A percentile compares a stretch with the other conserved stretches of the same genome.
phyloP scores from a whole-genome alignment of 768 basidiomycete species.

The Trametes sanguinea region DNA sequence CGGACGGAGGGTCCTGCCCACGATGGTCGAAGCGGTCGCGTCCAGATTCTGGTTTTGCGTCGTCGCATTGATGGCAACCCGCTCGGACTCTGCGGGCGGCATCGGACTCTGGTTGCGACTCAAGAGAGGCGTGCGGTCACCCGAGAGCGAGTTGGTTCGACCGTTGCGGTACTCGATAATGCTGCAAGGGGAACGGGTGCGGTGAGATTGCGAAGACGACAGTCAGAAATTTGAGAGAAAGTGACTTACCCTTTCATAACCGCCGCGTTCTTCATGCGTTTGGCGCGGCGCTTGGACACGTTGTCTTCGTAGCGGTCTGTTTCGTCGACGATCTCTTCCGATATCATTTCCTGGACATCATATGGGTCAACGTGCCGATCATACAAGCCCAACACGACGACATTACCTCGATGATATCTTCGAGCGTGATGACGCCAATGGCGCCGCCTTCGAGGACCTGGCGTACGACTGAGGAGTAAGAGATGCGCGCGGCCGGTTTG shows the following conservation, averaged over 20 bases:
- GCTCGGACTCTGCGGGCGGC: constrained; percentile 8
- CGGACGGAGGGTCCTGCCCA: background rate
- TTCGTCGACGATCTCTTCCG: constrained; percentile 95
- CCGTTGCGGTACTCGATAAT: constrained; percentile 30
- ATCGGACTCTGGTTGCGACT: constrained; percentile 9
- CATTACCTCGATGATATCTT: constrained; percentile 76
- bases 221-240: background rate
- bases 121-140: constrained; percentile 30
- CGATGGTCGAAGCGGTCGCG: background rate
- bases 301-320: constrained; percentile 92
- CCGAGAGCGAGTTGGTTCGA: constrained; percentile 23
- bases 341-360: constrained; percentile 79
- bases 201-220: background rate
- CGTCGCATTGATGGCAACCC: background rate
- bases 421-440: constrained; percentile 88
- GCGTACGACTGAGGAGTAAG: constrained; percentile 79
- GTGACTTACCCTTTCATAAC: constrained; percentile 74
- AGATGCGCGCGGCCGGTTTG: constrained; percentile 96
- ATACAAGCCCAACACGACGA: no score
- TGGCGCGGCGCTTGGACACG: constrained; percentile 72
- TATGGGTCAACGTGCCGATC: background rate
- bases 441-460: constrained; percentile 81
- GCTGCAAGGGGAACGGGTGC: constrained; percentile 4
- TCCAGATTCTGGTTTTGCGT: background rate
- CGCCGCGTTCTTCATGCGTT: constrained; percentile 67